A percentile compares a stretch with the other conserved stretches of the same genome.
Evolutionary conservation across 768 basidiomycete genomes (phyloP).

Genomic region (Kwoniella newhampshirensis): DNA sequence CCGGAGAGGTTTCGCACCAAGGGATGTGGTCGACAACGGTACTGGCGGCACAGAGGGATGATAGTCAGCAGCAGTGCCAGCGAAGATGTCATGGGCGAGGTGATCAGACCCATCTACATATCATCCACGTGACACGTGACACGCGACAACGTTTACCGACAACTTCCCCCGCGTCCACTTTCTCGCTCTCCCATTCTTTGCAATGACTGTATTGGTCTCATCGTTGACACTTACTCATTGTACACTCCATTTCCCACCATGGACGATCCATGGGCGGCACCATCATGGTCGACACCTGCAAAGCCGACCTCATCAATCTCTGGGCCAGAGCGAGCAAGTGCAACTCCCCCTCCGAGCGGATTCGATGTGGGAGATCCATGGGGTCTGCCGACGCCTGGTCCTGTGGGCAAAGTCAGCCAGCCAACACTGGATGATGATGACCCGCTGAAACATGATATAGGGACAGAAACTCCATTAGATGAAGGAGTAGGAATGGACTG

Average conservation of each 20-base stretch:
- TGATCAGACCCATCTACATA: no score
- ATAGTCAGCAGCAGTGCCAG: no score
- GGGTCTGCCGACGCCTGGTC: constrained; percentile 22
- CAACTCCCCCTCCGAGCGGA: constrained; percentile 12
- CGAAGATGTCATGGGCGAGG: no score
- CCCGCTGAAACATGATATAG: background rate
- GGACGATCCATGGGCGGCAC: constrained; percentile 47
- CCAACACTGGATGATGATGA: background rate
- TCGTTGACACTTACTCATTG: background rate
- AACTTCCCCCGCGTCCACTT: background rate
- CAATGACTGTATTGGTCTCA: background rate
- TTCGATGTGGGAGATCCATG: constrained; percentile 40
- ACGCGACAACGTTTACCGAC: background rate
- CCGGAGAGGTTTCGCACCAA: no score
- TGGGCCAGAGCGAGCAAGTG: background rate
- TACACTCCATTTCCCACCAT: background rate
- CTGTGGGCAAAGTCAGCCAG: background rate
- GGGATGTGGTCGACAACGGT: no score
- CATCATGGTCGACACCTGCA: constrained; percentile 34
- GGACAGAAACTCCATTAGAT: no score
- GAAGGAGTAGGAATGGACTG: no score
- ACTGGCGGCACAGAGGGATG: no score
- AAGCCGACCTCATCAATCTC: constrained; percentile 21
- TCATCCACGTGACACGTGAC: background rate
- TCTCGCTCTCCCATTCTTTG: background rate